Base-by-base conservation (phyloP, 345 rosid species). In the Limnanthes douglasii region DNA sequence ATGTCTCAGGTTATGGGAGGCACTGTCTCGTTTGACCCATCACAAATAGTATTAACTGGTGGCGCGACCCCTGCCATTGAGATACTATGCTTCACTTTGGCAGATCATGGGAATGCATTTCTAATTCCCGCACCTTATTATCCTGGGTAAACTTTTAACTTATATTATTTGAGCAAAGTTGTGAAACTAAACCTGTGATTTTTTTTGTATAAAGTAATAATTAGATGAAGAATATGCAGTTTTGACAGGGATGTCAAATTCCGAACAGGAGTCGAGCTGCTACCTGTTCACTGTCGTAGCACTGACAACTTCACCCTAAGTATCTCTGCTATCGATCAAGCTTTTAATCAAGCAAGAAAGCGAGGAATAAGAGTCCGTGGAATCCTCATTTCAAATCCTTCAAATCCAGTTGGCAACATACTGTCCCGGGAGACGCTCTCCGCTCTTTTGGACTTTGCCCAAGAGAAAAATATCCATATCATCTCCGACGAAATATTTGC, bases 51-150 rank as follows among this genome's bases (percentile, higher is more conserved):
- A 1, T 59, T 83, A 46, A 88, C 86, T 8, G 70, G 90, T 1
- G 94, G 97, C 49, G 94, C 75, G 21, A 76, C 90, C 54, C 77
- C 92, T 25, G 97, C 97, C 2, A 21, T 83, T n/a, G 95, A 83
- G 66, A 79, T 75, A 19, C 52, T 88, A 14, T 59, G 75, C 65
- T 88, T 79, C 45, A 83, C 90, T 66, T 66, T 83, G 66, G 95
- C 94, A 10, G 97, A 79, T 67, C 83, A 64, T 14, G 97, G 97
- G 43, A 76, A 74, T 39, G 90, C 86, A 53, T 62, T 88, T 54
- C 90, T 76, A 4, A 58, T 83, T 53, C 97, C 93, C 6, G 51
- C 86, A 0, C 95, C 95, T 3, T 88, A 79, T 58, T 88, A 88
- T 64, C 93, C 93, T 4, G 93, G 97, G 97, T 79, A 70, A 46